Conservation (phyloP, 108 stramenopile species). For the Thalassiosira profunda region DNA sequence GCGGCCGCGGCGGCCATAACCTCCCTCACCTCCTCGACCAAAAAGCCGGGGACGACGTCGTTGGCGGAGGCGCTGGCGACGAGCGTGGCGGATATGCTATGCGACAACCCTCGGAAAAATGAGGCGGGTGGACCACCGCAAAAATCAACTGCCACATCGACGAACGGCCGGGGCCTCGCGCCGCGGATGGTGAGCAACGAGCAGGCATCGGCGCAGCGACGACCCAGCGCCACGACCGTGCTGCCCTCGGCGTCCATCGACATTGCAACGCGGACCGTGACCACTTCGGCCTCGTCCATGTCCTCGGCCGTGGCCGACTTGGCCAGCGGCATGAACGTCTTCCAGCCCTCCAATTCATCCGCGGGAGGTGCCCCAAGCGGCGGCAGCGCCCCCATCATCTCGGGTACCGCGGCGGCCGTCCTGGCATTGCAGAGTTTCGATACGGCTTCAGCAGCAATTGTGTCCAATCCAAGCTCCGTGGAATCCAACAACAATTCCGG, state of each 20-base stretch:
- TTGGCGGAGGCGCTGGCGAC: conserved; percentile 30
- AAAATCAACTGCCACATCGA: background rate
- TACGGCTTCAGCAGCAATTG: no score
- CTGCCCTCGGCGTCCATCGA: background rate
- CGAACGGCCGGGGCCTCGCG: background rate
- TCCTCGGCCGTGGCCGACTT: conserved; percentile 20
- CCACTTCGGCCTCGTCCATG: conserved; percentile 10
- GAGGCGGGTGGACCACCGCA: background rate
- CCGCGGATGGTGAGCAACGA: background rate
- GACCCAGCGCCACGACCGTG: background rate
- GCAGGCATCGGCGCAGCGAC: no score
- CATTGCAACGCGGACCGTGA: conserved; percentile 4
- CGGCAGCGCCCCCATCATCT: conserved; percentile 26
- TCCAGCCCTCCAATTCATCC: conserved; percentile 1
- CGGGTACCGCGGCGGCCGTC: conserved; percentile 31
- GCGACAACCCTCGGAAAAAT: no score
- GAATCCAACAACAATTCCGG: no score
- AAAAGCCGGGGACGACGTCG: conserved; percentile 8
- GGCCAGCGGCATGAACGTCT: conserved; percentile 11
- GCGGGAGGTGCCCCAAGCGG: no score
- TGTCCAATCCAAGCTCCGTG: conserved; percentile 7
- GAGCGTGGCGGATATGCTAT: conserved; percentile 27
- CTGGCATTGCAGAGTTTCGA: conserved; percentile 32
- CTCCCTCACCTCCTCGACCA: conserved; percentile 10
- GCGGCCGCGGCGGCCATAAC: conserved; percentile 1